Evolutionary conservation across 352 stramenopile species (phyloP), one percentile per base, ranked within the genome.

Genomic region (Pythium volutum): DNA sequence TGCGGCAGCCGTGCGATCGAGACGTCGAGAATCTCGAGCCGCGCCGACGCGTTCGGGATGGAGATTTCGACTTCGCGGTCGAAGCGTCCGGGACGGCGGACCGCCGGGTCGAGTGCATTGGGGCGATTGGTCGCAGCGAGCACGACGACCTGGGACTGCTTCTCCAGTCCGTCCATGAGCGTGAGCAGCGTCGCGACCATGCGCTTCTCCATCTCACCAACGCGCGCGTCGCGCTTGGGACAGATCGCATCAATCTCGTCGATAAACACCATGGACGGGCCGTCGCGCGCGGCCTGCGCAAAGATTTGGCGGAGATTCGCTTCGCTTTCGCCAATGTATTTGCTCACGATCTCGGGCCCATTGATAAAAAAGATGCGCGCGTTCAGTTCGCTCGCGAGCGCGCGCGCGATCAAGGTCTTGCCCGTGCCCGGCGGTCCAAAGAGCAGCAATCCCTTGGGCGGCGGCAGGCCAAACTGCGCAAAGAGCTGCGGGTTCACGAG

Each of bases 181-280:
- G 87, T 95, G 14, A 98, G 73, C 50, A 98, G 73, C 48, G 89
- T 96, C 8, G 89, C 84, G 8, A 96, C 88, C 38, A 97, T 81
- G 34, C 90, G 80, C 48, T 84, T 87, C 59, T 91, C 79, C 72
- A 92, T 90, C 39, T 93, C 85, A 1, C 84, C 81, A 23, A 85
- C 82, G 20, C 82, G 84, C 8, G 76, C 74, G 42, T 97, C 96
- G 57, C 95, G 76, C 71, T 98, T 97, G 12, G 94, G 93, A n/a
- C 93, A 97, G 78, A 98, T 98, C 9, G 95, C 97, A 64, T 99
- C 96, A 71, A 99, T 96, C 68, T 98, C 95, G 63, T 99, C 96
- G 65, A 99, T 98, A 71, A 99, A 99, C 59, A 99, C 89, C 70
- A 99, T 98, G 8, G 97, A 93, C 55, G 89, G 96, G 41, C 71